Evolutionary conservation across 306 rosid genomes (phyloP), one percentile per base, ranked within the genome.

Genomic region (Begonia peltatifolia): DNA sequence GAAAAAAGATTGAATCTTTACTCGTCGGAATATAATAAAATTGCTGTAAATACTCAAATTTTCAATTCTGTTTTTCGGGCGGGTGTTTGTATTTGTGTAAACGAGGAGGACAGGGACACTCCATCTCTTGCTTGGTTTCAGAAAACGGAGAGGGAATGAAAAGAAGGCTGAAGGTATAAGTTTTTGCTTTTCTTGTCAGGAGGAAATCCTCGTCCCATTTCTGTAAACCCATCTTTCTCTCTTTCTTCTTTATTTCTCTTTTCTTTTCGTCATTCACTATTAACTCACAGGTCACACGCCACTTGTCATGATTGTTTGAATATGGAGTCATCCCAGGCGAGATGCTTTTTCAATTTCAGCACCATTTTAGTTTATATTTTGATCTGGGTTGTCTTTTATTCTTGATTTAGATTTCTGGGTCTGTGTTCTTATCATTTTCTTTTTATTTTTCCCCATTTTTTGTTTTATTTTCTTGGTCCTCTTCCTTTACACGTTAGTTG

Each of bases 71-170:
- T 2, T 10, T 25, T 10, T 44, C n/a, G 48, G 38, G 38, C 38
- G 7, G 7, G 38, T 30, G 38, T 30, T 30, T 30, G 38, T 30
- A 44, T 8, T 17, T 17, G 17, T 9, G 54, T 14, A 30, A 11
- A 30, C 38, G 3, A 30, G 30, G 46, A 59, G 47, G 46, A 61
- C 85, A 75, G 56, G 47, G 46, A 61, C 85, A 75, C 85, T 82
- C 84, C 30, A 79, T 76, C 79, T 76, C 73, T 79, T 76, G 80
- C 81, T 73, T 77, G 76, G 58, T 73, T 70, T 57, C 42, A 61
- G 44, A 61, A 58, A 63, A 47, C 68, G 60, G 49, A 22, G 47
- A 42, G 17, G n/a, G 55, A 52, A 61, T 38, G 47, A 41, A 59
- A 58, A 50, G 15, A 60, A 63, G n/a, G n/a, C n/a, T n/a, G n/a